Percentiles rank a stretch among this genome's conserved stretches.
phyloP scores from a whole-genome alignment of 345 rosid genomes.

The Linum trigynum region DNA sequence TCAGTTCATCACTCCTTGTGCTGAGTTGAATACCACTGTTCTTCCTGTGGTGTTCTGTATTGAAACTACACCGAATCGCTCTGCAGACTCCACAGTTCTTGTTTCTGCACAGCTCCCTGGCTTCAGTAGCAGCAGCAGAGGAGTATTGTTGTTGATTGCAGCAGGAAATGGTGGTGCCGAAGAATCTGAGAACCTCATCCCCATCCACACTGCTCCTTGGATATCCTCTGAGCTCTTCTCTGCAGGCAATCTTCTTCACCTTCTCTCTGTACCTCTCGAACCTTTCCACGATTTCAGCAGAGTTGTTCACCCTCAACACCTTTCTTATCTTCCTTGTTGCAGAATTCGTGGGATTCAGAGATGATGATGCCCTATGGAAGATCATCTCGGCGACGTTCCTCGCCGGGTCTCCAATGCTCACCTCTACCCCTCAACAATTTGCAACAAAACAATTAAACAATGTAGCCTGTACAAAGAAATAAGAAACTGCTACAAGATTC shows the following conservation, averaged over 20 bases:
- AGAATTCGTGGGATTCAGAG: too few species aligned
- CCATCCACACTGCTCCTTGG: constrained; percentile 45
- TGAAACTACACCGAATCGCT: constrained; percentile 25
- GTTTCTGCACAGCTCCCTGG: constrained; percentile 28
- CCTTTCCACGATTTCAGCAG: constrained; percentile 22
- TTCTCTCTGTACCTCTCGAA: constrained; percentile 37
- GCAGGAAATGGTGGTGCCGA: constrained; percentile 39
- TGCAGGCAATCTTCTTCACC: constrained; percentile 27
- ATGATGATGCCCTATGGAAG: constrained; percentile 25
- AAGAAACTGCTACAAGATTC: neutral
- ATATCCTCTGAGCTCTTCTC: constrained; percentile 18
- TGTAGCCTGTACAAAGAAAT: neutral
- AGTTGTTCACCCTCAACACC: constrained; percentile 41
- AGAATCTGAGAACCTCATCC: constrained; percentile 40
- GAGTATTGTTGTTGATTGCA: constrained; percentile 9
- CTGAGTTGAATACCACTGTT: constrained; percentile 26
- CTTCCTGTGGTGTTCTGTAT: constrained; percentile 14
- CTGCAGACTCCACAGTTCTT: constrained; percentile 36
- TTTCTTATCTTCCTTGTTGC: constrained; percentile 20
- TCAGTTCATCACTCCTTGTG: constrained; percentile 24
- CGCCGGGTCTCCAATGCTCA: constrained; percentile 33
- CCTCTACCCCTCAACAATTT: constrained; percentile 19
- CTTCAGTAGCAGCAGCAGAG: neutral
- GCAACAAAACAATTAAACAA: neutral
- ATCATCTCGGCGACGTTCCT: constrained; percentile 41